Evolutionary conservation across 164 flowering plant genomes (phyloP), one percentile per base, ranked within the genome.

Genomic region (Umbilicus rupestris): DNA sequence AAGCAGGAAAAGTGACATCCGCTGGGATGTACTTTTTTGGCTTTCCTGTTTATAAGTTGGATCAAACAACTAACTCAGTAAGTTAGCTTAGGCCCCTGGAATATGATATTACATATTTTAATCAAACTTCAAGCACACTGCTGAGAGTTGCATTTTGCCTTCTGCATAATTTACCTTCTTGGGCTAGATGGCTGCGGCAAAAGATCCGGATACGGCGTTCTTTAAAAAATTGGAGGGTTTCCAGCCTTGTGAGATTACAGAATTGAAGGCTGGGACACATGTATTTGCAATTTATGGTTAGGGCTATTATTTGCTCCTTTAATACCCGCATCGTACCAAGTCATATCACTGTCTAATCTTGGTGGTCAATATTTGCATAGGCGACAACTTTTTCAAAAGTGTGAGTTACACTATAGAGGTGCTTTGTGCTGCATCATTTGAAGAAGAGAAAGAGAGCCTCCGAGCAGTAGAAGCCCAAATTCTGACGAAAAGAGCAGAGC

Each of bases 1-100:
- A 83, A 78, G 81, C 86, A n/a, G 96, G 97, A 64, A 95, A 92
- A 72, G 79, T 85, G 63, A 91, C 97, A 55, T 87, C 94, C 47
- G 96, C 97, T 67, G 99, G 99, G 67, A 87, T 92, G 96, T 95
- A 85, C 75, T 95, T 95, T 80, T 93, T 95, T 67, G 83, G 96
- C 55, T 95, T 95, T 66, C 89, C 96, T 59, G 93, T 91, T 45
- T 95, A 95, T 71, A 87, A 87, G 65, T 78, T 87, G 79, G 97
- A 95, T 75, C 90, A 82, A 69, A 62, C 88, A 65, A 76, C 73
- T 39, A 85, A 73, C 68, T 71, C 89, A 75, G 97, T 92, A 69
- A 79, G 92, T 39, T 55, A 28, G 15, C 31, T 28, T 55, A 24
- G 28, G 60, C 33, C 33, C 31, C 29, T 26, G 60, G 15, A 55